phyloP scores from a whole-genome alignment of 140 eudicot genomes.

The Anethum foeniculum region DNA sequence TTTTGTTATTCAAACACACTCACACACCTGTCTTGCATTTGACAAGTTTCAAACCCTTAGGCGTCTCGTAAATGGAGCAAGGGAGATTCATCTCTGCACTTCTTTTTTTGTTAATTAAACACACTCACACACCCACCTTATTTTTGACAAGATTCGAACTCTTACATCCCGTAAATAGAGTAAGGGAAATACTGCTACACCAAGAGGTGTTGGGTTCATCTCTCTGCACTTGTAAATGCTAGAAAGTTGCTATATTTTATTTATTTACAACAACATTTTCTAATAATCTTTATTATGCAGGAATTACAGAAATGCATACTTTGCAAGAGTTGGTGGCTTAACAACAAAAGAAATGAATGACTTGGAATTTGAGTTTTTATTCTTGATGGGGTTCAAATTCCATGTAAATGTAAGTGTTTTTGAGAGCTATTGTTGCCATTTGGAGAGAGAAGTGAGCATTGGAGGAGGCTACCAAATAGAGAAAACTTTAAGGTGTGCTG shows the following conservation, averaged over 20 bases:
- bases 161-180: too few relatives aligned
- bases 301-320: conserved; percentile 93
- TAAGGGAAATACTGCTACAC: too few relatives aligned
- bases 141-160: too few relatives aligned
- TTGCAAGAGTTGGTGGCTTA: conserved; percentile 87
- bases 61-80: too few relatives aligned
- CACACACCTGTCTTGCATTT: too few relatives aligned
- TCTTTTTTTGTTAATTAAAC: background rate
- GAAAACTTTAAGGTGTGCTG: conserved; percentile 80
- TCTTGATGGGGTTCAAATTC: conserved; percentile 78
- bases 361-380: conserved; percentile 70
- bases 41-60: too few relatives aligned
- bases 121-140: too few relatives aligned
- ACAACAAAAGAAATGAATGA: conserved; percentile 68
- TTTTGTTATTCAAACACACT: too few relatives aligned
- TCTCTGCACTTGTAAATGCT: background rate
- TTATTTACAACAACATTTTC: background rate
- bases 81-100: background rate
- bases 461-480: conserved; percentile 95
- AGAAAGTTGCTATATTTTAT: background rate
- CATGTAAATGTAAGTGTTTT: conserved; percentile 95
- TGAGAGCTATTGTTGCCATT: conserved; percentile 87
- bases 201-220: too few relatives aligned
- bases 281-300: conserved; percentile 28
- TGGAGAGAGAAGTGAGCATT: conserved; percentile 92